Base-by-base conservation (phyloP, 345 rosid genomes). In the Murraya koenigii region DNA sequence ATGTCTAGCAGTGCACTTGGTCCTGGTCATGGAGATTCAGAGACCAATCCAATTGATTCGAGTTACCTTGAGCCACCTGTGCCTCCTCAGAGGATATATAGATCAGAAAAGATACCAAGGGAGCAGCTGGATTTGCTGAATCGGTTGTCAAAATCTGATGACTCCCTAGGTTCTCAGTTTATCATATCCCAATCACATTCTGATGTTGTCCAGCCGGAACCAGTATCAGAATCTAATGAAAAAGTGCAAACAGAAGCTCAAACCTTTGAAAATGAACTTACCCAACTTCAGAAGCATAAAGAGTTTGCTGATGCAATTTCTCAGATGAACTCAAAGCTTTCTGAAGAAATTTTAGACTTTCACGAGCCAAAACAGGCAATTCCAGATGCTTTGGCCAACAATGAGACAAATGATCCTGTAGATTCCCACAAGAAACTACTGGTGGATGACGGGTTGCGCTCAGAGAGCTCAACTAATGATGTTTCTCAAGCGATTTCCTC, bases 91-190 rank as follows among this genome's bases (percentile, higher is more conserved):
- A 90, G 94, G 83, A 88, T 87, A 58, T 94, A 86, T 72, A 69
- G 81, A 75, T 94, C 97, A 11, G 97, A 90, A 89, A 91, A 87
- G 80, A 81, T 91, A 81, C 97, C 97, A 10, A 83, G 91, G 81
- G 93, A 87, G 78, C 93, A 88, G 78, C 66, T 82, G 73, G 98
- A 88, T 41, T 70, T 89, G 79, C 90, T 90, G 79, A 87, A 77
- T 71, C 88, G 97, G 33, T 76, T 86, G 30, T 91, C 98, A 30
- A 94, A 94, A 71, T 94, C 97, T 32, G 95, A 91, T 75, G 85
- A 88, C 79, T 85, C 93, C 44, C 85, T 88, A 80, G 95, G 88
- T 84, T 79, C 93, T 82, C 97, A 91, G 85, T 82, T 91, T 65
- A 69, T 89, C 65, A 64, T 80, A 69, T 82, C 97, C 72, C 87